Evolutionary conservation across 345 rosid species (phyloP).

Genomic region (Jatropha curcas): DNA sequence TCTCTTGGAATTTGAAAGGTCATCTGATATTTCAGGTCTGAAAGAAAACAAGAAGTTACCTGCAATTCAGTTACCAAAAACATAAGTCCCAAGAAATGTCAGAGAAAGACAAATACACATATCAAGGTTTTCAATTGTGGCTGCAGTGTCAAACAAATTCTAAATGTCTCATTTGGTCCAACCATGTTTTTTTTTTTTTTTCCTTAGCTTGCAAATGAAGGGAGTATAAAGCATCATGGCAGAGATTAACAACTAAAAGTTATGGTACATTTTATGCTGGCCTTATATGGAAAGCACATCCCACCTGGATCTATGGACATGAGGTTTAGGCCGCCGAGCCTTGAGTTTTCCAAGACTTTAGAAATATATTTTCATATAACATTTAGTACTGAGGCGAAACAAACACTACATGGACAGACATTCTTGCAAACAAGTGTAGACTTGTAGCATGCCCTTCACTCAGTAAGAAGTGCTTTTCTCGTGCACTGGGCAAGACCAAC

Average conservation of each 20-base stretch:
- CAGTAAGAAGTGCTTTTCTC: no score
- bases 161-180: background rate
- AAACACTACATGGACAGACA: no score
- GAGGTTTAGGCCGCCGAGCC: no score
- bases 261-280: no score
- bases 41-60: constrained; percentile 90
- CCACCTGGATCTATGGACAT: no score
- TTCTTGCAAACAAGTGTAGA: no score
- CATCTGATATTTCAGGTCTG: constrained; percentile 69
- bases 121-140: background rate
- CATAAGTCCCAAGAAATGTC: constrained; percentile 13
- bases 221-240: background rate
- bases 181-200: background rate
- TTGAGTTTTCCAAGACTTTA: no score
- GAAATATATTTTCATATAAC: no score
- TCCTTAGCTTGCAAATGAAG: background rate
- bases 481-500: no score
- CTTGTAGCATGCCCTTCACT: no score
- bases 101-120: background rate
- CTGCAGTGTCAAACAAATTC: background rate
- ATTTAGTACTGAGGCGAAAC: no score
- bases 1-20: constrained; percentile 36
- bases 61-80: constrained; percentile 40
- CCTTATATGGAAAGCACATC: no score
- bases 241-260: background rate